Conservation (phyloP, 441 rosid genomes). For the Adansonia madagascariensis region DNA sequence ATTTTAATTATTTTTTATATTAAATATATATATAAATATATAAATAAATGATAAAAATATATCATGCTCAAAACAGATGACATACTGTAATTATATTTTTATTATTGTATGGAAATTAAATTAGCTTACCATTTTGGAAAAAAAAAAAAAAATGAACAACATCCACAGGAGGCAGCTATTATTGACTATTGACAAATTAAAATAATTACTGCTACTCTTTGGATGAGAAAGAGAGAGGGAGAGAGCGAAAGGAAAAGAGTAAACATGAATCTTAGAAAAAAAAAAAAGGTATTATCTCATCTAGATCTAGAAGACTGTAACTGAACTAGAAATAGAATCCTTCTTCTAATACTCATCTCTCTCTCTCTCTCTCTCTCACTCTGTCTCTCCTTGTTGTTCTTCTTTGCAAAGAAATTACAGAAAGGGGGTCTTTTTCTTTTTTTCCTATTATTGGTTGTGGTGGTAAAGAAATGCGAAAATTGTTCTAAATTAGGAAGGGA, state of each 20-base stretch:
- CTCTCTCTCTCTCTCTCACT: not conserved
- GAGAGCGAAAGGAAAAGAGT: not conserved
- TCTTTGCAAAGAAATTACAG: not conserved
- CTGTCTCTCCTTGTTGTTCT: not conserved
- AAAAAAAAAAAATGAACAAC: not conserved
- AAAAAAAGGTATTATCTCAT: not conserved
- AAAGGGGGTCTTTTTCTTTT: not conserved
- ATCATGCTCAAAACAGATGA: no score
- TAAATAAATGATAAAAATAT: no score
- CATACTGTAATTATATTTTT: no score
- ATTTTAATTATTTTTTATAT: no score
- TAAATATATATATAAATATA: no score
- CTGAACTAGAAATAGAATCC: not conserved
- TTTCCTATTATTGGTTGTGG: not conserved
- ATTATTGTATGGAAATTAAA: not conserved
- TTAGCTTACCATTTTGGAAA: not conserved
- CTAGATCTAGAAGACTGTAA: constrained; percentile 5
- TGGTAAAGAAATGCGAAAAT: constrained; percentile 14
- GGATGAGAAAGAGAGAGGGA: no score
- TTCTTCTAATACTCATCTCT: not conserved
- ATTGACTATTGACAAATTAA: not conserved
- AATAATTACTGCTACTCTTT: not conserved
- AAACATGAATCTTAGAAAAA: not conserved
- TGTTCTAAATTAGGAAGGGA: not conserved
- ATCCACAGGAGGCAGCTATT: not conserved